Conservation (phyloP, 148 eudicot species). For the Cornus florida region DNA sequence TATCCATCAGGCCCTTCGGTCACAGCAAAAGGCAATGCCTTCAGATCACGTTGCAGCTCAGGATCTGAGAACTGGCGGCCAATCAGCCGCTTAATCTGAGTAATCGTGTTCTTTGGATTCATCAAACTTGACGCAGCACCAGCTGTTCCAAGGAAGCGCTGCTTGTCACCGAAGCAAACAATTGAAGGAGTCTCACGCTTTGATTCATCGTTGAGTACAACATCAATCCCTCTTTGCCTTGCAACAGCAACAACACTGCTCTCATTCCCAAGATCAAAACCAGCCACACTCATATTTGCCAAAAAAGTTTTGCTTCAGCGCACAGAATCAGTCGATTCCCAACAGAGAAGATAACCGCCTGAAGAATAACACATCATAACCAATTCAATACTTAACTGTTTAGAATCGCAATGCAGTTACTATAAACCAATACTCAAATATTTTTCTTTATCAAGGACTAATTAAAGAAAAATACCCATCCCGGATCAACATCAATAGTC, state of each 20-base stretch:
- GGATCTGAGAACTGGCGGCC: conserved; percentile 81
- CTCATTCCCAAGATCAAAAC: conserved; percentile 94
- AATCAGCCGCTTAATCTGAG: conserved; percentile 79
- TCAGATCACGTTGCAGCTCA: conserved; percentile 75
- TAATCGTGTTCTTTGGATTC: conserved; percentile 92
- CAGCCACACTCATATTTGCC: conserved; percentile 87
- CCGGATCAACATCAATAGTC: not conserved
- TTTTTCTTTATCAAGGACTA: not conserved
- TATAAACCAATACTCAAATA: not conserved
- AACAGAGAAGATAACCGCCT: not conserved
- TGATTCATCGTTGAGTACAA: conserved; percentile 93
- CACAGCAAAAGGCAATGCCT: conserved; percentile 67
- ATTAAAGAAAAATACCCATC: not conserved
- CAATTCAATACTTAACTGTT: not conserved
- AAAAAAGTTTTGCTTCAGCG: not conserved
- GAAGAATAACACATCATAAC: not conserved
- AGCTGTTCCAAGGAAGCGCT: conserved; percentile 89
- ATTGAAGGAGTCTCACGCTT: conserved; percentile 92
- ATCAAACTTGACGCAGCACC: conserved; percentile 95
- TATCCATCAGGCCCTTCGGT: conserved; percentile 91
- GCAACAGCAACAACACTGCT: conserved; percentile 95
- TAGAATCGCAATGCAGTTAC: not conserved
- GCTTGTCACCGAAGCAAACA: conserved; percentile 96
- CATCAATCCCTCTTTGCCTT: conserved; percentile 95
- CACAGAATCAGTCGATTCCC: not conserved